Base-by-base conservation (phyloP, 1,139 yeast genomes). In the Saccharomyces hybrid region DNA sequence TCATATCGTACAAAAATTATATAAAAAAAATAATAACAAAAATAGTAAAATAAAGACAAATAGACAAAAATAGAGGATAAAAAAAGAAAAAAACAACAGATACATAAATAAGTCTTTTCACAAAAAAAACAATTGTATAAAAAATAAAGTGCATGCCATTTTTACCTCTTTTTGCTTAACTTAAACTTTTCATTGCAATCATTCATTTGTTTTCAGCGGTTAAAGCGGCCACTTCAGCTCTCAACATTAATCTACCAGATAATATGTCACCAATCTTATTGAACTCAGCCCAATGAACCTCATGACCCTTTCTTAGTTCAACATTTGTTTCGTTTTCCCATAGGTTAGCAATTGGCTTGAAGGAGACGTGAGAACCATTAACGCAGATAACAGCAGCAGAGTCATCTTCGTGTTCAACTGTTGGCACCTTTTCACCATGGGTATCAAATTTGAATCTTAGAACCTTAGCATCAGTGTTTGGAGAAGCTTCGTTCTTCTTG, bases 301-400 rank as follows among this genome's bases (percentile, higher is more conserved):
- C 78, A 55, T 72, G 74, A 53, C 91, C 88, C 72, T 84, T 85
- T 73, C 95, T 79, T 63, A 80, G 73, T 41, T 67, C 68, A 34
- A 82, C 70, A 65, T 85, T 77, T 0, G 93, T 83, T 57, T 83
- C 86, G 48, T 76, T 72, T 4, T 73, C 72, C 79, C 84, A 84
- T 56, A 86, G 72, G 7, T 74, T 72, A 44, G 74, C 74, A 53
- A 85, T 76, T 49, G 79, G 77, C 44, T 81, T 78, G 70, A 83
- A 85, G 47, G 73, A 72, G 51, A 85, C 74, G 55, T 76, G 76
- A 8, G 87, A 80, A 4, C 91, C 91, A 65, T 80, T 82, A 54
- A 86, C 78, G 51, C 91, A 88, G 61, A 85, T 78, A 20, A 86
- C 85, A 50, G 82, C 84, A 16, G 88, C 84, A 50, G 79, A 75